These are phyloP conservation scores for Schwanniomyces pseudopolymorphus DNA, from an alignment of 805 yeast species.

Conservation along the genomic window DNA sequence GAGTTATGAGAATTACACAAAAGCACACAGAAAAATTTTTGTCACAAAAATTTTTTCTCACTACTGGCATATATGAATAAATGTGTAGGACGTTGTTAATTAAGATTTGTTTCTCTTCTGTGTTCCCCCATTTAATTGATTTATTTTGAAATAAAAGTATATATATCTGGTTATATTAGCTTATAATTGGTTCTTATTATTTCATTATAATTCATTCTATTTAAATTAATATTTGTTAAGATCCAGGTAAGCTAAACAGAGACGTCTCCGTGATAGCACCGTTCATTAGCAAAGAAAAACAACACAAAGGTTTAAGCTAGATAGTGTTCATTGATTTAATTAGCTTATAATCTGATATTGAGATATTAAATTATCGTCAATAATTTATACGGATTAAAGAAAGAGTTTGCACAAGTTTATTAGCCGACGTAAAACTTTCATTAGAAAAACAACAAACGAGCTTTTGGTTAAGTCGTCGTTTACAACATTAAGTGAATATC, in stretches of 20 bases:
- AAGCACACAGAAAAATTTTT: slow-evolving; percentile 2
- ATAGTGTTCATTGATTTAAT: neutral
- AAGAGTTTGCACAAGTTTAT: neutral
- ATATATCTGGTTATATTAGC: slow-evolving; percentile 13
- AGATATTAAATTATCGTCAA: slow-evolving; percentile 8
- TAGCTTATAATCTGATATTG: slow-evolving; percentile 4
- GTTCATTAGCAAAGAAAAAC: neutral
- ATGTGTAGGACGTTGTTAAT: neutral
- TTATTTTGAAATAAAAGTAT: slow-evolving; percentile 8
- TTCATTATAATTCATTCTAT: slow-evolving; percentile 5
- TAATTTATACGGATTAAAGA: slow-evolving; percentile 3
- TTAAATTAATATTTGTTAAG: slow-evolving; percentile 1
- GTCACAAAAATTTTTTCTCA: neutral
- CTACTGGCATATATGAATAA: neutral
- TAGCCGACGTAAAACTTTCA: neutral
- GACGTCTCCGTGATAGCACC: neutral
- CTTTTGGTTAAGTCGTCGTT: slow-evolving; percentile 43
- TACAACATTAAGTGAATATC: slow-evolving; percentile 3
- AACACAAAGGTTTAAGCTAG: neutral
- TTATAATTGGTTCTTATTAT: slow-evolving; percentile 12
- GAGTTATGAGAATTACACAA: slow-evolving; percentile 3
- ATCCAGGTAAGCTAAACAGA: neutral
- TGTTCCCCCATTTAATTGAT: slow-evolving; percentile 3
- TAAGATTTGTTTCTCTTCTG: slow-evolving; percentile 4
- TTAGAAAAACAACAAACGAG: slow-evolving; percentile 19